These are phyloP conservation scores for Adansonia gregorii DNA, from an alignment of 441 rosid species.

Conservation along the genomic window DNA sequence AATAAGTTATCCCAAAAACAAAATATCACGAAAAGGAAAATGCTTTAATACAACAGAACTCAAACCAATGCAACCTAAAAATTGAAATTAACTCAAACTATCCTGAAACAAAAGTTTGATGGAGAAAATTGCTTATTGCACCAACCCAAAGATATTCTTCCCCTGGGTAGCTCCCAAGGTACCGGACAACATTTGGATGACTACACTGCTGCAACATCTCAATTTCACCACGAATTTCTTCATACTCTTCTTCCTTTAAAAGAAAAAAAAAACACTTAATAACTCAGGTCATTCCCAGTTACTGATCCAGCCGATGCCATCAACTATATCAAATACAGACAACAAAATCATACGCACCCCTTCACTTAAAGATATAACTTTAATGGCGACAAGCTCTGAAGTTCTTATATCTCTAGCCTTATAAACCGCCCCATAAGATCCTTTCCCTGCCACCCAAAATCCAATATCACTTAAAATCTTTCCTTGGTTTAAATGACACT, in stretches of 20 bases:
- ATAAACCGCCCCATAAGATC: constrained; percentile 97
- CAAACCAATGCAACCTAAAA: constrained; percentile 19
- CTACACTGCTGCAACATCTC: constrained; percentile 99
- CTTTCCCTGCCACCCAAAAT: constrained; percentile 75
- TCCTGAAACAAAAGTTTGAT: constrained; percentile 15
- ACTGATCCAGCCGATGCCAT: constrained; percentile 23
- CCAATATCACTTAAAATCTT: constrained; percentile 13
- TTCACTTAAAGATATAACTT: constrained; percentile 90
- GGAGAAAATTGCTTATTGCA: constrained; percentile 25
- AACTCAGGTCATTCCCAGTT: constrained; percentile 22
- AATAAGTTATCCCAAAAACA: constrained; percentile 31
- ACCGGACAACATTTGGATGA: constrained; percentile 96
- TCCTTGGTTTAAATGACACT: not conserved
- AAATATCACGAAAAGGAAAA: constrained; percentile 15
- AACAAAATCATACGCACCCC: constrained; percentile 60
- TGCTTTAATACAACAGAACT: not conserved
- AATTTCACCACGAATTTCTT: constrained; percentile 97
- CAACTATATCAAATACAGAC: constrained; percentile 13
- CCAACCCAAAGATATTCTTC: constrained; percentile 99
- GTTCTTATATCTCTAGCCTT: constrained; percentile 95
- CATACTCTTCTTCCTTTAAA: constrained; percentile 92
- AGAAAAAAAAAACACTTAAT: constrained; percentile 24
- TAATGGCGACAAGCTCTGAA: constrained; percentile 98
- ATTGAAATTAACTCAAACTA: constrained; percentile 2
- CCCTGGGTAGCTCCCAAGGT: constrained; percentile 98